phyloP scores from a whole-genome alignment of 805 yeast species.

The Teunomyces aglyptinius region DNA sequence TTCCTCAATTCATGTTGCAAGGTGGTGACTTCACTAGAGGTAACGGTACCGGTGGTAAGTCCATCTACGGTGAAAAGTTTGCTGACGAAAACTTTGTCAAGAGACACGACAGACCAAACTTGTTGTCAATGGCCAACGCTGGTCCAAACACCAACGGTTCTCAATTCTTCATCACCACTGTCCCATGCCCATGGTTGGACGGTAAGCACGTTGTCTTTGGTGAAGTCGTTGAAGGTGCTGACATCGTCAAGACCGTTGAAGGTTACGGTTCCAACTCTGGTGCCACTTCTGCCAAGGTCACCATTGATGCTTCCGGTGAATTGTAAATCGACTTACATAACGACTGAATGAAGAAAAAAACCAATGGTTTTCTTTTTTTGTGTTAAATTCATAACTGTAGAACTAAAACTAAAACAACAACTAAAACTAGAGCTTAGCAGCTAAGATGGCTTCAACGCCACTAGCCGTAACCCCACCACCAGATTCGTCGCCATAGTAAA shows the following conservation, averaged over 20 bases:
- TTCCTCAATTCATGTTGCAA: constrained; percentile 48
- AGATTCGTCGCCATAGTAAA: constrained; percentile 35
- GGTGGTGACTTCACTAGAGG: constrained; percentile 51
- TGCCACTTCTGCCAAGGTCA: constrained; percentile 60
- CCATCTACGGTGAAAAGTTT: constrained; percentile 67
- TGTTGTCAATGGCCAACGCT: constrained; percentile 95
- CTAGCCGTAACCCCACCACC: constrained; percentile 32
- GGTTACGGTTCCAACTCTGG: constrained; percentile 66
- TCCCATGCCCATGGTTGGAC: constrained; percentile 83
- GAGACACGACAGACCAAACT: constrained; percentile 77
- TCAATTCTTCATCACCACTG: constrained; percentile 94
- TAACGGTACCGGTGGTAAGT: constrained; percentile 46
- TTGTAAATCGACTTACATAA: constrained; percentile 30
- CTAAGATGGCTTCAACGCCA: constrained; percentile 37
- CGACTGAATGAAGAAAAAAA: constrained; percentile 1
- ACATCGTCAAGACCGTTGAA: constrained; percentile 84
- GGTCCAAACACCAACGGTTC: constrained; percentile 99
- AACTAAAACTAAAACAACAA: too few relatives aligned
- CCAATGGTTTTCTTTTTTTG: not conserved
- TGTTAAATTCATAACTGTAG: not conserved
- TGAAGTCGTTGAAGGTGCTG: constrained; percentile 82
- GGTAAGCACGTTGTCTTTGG: constrained; percentile 96
- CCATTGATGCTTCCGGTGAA: constrained; percentile 64
- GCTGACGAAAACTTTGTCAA: constrained; percentile 72
- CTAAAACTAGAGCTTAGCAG: constrained; percentile 23